These are phyloP conservation scores for Medicago arabica DNA, from an alignment of 306 rosid species.

Conservation along the genomic window DNA sequence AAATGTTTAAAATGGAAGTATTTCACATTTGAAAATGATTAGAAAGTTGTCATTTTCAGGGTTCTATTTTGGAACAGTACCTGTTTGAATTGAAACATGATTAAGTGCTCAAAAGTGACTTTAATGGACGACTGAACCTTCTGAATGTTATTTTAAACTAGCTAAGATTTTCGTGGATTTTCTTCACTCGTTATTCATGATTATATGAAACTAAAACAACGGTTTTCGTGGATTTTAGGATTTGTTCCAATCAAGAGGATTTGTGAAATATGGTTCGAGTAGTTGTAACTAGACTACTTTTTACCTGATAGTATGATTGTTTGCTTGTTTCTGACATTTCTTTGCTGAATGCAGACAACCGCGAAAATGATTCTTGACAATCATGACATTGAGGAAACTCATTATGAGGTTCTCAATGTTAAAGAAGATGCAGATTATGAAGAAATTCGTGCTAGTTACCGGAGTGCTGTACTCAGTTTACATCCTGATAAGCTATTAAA, in stretches of 20 bases:
- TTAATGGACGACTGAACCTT: background rate
- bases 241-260: conserved; percentile 26
- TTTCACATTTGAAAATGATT: background rate
- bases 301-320: background rate
- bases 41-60: background rate
- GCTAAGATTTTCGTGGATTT: background rate
- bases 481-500: conserved; percentile 87
- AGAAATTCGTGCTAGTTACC: conserved; percentile 79
- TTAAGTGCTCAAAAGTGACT: background rate
- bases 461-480: conserved; percentile 69
- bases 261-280: conserved; percentile 19
- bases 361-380: conserved; percentile 56
- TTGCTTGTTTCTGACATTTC: conserved; percentile 27
- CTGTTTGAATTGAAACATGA: background rate
- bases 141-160: background rate
- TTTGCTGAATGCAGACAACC: conserved; percentile 29
- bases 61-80: background rate
- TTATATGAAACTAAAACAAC: background rate
- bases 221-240: conserved; percentile 13
- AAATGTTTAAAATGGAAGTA: background rate
- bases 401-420: conserved; percentile 68
- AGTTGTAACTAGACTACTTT: conserved; percentile 14
- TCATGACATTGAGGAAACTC: conserved; percentile 58
- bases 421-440: conserved; percentile 75
- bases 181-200: background rate